phyloP scores from a whole-genome alignment of 768 basidiomycete genomes.

The Rhizopogon vinicolor region DNA sequence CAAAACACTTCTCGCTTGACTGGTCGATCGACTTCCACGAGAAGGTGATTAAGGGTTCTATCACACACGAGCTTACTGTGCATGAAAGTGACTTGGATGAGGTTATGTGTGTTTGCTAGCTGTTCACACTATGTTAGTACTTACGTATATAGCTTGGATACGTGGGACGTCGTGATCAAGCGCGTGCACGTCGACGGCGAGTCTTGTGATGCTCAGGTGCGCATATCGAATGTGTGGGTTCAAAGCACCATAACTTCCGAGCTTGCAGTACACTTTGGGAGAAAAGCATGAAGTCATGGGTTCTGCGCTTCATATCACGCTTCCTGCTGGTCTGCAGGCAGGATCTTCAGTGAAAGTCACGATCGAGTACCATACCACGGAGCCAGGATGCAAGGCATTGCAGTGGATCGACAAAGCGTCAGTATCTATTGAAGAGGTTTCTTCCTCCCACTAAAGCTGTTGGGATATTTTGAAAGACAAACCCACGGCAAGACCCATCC shows the following conservation, averaged over 20 bases:
- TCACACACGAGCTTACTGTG: conserved; percentile 55
- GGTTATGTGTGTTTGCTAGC: conserved; percentile 46
- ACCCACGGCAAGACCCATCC: conserved; percentile 84
- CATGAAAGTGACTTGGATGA: conserved; percentile 48
- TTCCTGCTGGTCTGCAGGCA: conserved; percentile 30
- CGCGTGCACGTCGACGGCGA: conserved; percentile 49
- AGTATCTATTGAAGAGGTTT: conserved; percentile 10
- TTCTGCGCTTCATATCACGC: conserved; percentile 58
- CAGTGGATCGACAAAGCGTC: conserved; percentile 87
- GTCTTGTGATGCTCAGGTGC: conserved; percentile 39
- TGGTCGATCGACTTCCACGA: conserved; percentile 76
- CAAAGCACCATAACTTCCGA: not conserved
- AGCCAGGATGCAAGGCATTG: conserved; percentile 61
- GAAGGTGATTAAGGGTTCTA: conserved; percentile 60
- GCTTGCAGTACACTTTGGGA: conserved; percentile 46
- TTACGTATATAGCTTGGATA: conserved; percentile 57
- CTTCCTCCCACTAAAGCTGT: not conserved
- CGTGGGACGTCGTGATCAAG: conserved; percentile 59
- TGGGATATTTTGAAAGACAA: conserved; percentile 41
- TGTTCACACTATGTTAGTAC: not conserved
- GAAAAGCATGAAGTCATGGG: conserved; percentile 71
- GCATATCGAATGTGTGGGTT: conserved; percentile 11
- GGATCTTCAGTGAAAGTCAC: conserved; percentile 43
- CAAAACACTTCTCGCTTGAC: conserved; percentile 65
- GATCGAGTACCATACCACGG: conserved; percentile 71